phyloP scores from a whole-genome alignment of 495 filamentous ascomycete genomes.

The Lasiosphaeria miniovina region DNA sequence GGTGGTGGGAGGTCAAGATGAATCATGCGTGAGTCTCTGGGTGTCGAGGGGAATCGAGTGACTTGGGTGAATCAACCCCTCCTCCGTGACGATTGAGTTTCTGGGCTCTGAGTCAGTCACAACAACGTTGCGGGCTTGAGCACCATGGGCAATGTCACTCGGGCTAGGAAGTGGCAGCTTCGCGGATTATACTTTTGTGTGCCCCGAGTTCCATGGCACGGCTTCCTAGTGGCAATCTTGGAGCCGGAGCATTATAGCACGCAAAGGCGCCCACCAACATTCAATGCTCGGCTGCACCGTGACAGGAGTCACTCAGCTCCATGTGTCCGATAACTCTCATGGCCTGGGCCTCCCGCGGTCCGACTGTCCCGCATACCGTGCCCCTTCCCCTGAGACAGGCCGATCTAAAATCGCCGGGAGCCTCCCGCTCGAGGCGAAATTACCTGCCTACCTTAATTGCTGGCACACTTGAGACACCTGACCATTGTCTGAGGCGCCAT shows the following conservation, averaged over 20 bases:
- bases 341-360: background rate
- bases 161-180: background rate
- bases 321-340: background rate
- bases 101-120: background rate
- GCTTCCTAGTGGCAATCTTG: constrained; percentile 8
- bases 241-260: background rate
- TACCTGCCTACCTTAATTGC: no score
- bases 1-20: background rate
- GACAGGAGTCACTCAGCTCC: background rate
- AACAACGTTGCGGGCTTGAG: background rate
- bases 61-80: background rate
- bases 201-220: background rate
- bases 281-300: background rate
- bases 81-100: background rate
- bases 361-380: background rate
- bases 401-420: background rate
- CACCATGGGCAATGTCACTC: background rate
- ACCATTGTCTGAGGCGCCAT: no score
- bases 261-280: background rate
- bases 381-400: background rate
- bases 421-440: background rate
- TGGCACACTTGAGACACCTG: no score
- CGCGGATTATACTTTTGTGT: background rate
- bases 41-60: background rate
- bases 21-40: background rate